Evolutionary conservation across 192 early-diverging fungal species (phyloP).

Genomic region (Mortierella antarctica): DNA sequence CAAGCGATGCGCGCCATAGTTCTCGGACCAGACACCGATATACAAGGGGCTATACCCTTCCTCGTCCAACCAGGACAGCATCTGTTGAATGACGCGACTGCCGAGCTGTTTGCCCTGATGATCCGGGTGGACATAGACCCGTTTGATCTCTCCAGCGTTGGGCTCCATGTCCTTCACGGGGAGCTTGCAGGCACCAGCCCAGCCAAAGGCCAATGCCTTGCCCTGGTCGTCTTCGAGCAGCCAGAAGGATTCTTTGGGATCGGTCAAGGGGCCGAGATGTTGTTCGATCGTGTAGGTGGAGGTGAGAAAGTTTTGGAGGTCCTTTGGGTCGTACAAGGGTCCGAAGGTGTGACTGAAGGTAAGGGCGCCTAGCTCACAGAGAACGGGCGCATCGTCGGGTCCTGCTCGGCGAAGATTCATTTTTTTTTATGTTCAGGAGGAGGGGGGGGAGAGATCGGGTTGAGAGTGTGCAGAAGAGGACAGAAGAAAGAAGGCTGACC

Average conservation of each 20-base stretch:
- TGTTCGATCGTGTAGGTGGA: slow-evolving; percentile 38
- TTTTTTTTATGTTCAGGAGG: not conserved
- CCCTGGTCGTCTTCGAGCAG: slow-evolving; percentile 36
- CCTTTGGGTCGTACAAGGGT: slow-evolving; percentile 24
- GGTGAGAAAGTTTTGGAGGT: slow-evolving; percentile 23
- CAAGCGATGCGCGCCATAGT: slow-evolving; percentile 42
- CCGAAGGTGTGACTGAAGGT: slow-evolving; percentile 48
- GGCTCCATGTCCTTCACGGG: slow-evolving; percentile 24
- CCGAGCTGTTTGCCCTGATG: slow-evolving; percentile 45
- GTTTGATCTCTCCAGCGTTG: slow-evolving; percentile 47
- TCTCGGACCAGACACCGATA: slow-evolving; percentile 50
- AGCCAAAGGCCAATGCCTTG: slow-evolving; percentile 31
- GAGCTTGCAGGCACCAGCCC: slow-evolving; percentile 43
- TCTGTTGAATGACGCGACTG: slow-evolving; percentile 11
- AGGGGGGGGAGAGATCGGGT: not conserved
- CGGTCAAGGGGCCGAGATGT: slow-evolving; percentile 25
- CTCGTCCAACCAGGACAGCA: slow-evolving; percentile 28
- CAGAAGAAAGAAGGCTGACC: not conserved
- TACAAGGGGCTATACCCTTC: slow-evolving; percentile 23
- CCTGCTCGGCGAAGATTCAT: slow-evolving; percentile 35
- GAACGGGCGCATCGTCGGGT: slow-evolving; percentile 28
- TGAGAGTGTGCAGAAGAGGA: not conserved
- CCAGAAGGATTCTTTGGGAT: slow-evolving; percentile 43
- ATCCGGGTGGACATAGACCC: slow-evolving; percentile 37
- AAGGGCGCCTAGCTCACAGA: slow-evolving; percentile 34